Conservation (phyloP, 495 filamentous ascomycete species). For the Apiosordaria backusii region DNA sequence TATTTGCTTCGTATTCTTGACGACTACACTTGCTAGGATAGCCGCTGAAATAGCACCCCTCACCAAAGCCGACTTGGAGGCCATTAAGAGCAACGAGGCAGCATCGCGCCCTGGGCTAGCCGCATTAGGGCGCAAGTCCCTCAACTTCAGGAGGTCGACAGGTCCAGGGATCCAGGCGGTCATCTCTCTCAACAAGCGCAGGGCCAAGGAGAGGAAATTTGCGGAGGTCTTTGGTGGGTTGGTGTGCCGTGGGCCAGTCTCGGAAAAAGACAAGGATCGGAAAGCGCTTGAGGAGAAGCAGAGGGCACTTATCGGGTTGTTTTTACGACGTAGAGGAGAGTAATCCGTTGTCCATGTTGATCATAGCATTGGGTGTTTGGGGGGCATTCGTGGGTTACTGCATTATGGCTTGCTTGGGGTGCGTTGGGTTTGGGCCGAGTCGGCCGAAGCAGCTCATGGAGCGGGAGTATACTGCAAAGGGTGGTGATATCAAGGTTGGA, state of each 20-base stretch:
- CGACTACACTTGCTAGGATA: constrained; percentile 62
- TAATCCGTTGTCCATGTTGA: neutral
- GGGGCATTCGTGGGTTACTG: neutral
- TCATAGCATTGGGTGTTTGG: neutral
- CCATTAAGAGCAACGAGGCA: constrained; percentile 6
- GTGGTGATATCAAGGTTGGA: no score
- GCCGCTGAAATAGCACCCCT: constrained; percentile 47
- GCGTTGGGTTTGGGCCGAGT: neutral
- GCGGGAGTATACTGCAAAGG: no score
- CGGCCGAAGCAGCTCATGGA: no score
- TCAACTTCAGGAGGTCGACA: constrained; percentile 39
- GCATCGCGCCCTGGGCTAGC: constrained; percentile 21
- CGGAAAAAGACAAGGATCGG: constrained; percentile 45
- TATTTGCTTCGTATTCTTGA: constrained; percentile 82
- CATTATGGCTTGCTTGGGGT: neutral
- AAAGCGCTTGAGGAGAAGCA: constrained; percentile 46
- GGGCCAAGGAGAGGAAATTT: constrained; percentile 42
- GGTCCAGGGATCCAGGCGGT: constrained; percentile 28
- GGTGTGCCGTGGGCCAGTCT: constrained; percentile 40
- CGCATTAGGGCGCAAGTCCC: constrained; percentile 33
- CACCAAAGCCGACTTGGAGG: constrained; percentile 34
- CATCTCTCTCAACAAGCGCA: constrained; percentile 36
- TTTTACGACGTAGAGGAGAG: constrained; percentile 30
- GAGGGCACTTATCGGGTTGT: constrained; percentile 40
- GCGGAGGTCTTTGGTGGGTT: constrained; percentile 48